Conservation (phyloP, 208 protist genomes). For the Acanthamoeba healyi region DNA sequence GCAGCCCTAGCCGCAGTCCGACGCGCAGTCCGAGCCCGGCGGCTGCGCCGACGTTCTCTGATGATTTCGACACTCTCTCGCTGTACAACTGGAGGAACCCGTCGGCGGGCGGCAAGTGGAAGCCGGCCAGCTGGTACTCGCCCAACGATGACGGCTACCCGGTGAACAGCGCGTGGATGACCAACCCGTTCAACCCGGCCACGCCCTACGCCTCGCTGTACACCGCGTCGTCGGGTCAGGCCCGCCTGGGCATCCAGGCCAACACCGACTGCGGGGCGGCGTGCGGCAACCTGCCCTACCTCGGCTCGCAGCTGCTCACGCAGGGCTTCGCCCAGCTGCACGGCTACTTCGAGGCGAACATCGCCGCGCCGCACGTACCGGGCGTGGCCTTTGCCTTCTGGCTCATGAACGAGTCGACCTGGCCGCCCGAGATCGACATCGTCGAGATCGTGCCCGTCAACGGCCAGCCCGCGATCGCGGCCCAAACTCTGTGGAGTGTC, state of each 20-base stretch:
- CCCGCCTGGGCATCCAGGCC: constrained; percentile 2
- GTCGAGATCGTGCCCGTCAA: constrained; percentile 1
- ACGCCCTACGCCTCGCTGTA: constrained; percentile 31
- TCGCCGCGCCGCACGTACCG: background rate
- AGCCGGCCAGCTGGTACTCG: constrained; percentile 34
- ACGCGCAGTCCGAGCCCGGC: background rate
- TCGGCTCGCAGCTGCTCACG: background rate
- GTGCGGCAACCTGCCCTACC: constrained; percentile 6
- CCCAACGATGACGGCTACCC: constrained; percentile 41
- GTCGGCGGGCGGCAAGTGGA: constrained; percentile 5
- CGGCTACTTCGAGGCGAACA: constrained; percentile 24
- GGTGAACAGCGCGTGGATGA: constrained; percentile 26
- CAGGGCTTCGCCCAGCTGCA: constrained; percentile 43
- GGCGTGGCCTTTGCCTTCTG: constrained; percentile 10
- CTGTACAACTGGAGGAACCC: constrained; percentile 35
- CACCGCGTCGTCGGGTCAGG: background rate
- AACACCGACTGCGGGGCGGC: constrained; percentile 5
- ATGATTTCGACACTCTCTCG: constrained; percentile 3
- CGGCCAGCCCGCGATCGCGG: background rate
- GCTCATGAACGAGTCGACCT: constrained; percentile 3
- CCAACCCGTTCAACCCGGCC: constrained; percentile 42
- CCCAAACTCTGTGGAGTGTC: constrained; percentile 8
- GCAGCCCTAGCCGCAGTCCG: background rate
- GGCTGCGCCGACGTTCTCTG: background rate
- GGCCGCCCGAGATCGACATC: constrained; percentile 39